Base-by-base conservation (phyloP, 1,284 basidiomycete species). In the Macrocystidia cucumis region DNA sequence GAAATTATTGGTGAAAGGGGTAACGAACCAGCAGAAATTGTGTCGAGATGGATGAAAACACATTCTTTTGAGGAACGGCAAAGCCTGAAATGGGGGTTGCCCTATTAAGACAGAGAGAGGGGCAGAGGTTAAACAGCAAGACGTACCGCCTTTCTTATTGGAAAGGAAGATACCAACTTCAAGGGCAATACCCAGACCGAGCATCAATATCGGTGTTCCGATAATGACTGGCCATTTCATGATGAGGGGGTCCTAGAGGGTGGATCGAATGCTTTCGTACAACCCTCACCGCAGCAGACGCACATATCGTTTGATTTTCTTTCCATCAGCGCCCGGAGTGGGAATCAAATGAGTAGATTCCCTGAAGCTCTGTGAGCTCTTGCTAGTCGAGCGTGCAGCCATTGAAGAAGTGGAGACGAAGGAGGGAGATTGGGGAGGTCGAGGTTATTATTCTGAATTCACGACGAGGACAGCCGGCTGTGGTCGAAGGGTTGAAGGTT, bases 21-120 rank as follows among this genome's bases (percentile, higher is more conserved):
- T 13, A 9, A 54, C 67, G 43, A 47, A 78, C 77, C 20, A 72
- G 65, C 13, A 80, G 50, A 47, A 77, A 75, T 39, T 76, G 71
- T 8, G 57, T 57, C 12, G 72, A 74, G 3, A 65, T 62, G 28
- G 70, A 55, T 12, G 56, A 50, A 37, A 79, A 62, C 1, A 67
- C 56, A 39, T 75, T 79, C 32, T 57, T 55, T 19, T 52, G 29
- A 2, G 72, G 68, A 9, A 79, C 73, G 27, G 40, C 21, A 42
- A 74, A 80, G 12, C 77, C 78, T 78, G 9, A 36, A 20, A 38
- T 18, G 17, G 30, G 26, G 28, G 16, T 12, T 14, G 22, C 33
- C 23, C 12, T 9, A 34, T 17, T 27, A 17, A 28, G 14, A 20
- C 12, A 35, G n/a, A 34, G 20, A 30, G 26, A 23, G 20, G 23